Evolutionary conservation across 1,284 basidiomycete genomes (phyloP).

Genomic region (Gymnopus androsaceus): DNA sequence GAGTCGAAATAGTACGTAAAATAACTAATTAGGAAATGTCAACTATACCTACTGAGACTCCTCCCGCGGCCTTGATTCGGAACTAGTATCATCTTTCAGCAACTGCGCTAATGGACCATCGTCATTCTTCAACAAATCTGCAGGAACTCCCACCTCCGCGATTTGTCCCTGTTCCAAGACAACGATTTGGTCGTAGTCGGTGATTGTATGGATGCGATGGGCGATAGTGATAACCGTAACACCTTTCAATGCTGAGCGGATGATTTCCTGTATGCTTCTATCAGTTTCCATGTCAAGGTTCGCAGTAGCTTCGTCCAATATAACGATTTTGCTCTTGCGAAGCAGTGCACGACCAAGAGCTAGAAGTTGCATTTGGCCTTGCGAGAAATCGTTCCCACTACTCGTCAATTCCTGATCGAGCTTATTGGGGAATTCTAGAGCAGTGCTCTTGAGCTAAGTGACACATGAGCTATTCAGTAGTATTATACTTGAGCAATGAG

Average conservation of each 20-base stretch:
- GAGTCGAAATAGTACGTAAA: too few relatives aligned
- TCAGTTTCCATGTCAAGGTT: constrained; percentile 2
- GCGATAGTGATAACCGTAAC: constrained; percentile 4
- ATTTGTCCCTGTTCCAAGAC: neutral
- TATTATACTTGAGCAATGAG: too few relatives aligned
- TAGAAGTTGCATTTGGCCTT: neutral
- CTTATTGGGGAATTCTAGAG: too few relatives aligned
- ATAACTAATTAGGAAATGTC: too few relatives aligned
- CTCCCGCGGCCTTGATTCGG: too few relatives aligned
- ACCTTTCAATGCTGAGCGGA: neutral
- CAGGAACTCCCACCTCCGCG: neutral
- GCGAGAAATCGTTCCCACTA: neutral
- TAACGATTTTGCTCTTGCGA: neutral
- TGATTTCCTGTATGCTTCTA: neutral
- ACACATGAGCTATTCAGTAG: too few relatives aligned
- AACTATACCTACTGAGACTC: too few relatives aligned
- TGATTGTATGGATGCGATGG: constrained; percentile 6
- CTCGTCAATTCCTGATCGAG: too few relatives aligned
- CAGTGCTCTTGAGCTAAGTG: too few relatives aligned
- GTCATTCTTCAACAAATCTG: too few relatives aligned
- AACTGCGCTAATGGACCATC: too few relatives aligned
- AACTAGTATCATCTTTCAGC: too few relatives aligned
- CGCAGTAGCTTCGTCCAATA: constrained; percentile 6
- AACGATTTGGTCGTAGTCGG: constrained; percentile 3
- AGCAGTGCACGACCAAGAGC: neutral